These are phyloP conservation scores for Wallacemonas collosoma DNA, from an alignment of 208 protist genomes.

Conservation along the genomic window DNA sequence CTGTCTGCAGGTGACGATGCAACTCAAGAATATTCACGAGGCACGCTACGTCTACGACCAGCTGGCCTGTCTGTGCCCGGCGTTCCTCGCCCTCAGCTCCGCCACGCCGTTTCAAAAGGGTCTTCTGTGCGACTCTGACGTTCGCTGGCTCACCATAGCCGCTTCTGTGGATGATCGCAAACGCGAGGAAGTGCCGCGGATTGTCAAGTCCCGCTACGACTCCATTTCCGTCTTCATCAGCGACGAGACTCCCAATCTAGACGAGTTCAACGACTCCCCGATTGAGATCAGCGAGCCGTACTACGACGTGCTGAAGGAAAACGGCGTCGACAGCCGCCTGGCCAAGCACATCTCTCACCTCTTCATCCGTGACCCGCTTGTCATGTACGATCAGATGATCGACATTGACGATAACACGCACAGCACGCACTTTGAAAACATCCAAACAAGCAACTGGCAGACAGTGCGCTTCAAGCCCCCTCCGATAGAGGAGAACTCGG, in stretches of 20 bases:
- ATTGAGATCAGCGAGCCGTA: constrained; percentile 87
- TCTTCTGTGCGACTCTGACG: constrained; percentile 95
- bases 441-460: constrained; percentile 99
- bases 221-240: constrained; percentile 95
- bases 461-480: constrained; percentile 98
- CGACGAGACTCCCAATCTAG: constrained; percentile 46
- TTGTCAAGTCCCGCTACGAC: constrained; percentile 97
- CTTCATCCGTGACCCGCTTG: constrained; percentile 98
- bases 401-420: constrained; percentile 94
- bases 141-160: constrained; percentile 96
- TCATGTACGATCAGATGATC: constrained; percentile 94
- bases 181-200: constrained; percentile 83
- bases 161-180: constrained; percentile 97
- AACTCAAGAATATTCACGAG: constrained; percentile 91
- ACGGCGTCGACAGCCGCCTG: constrained; percentile 93
- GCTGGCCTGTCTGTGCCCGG: constrained; percentile 93
- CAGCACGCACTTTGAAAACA: constrained; percentile 99
- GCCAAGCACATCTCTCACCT: constrained; percentile 97
- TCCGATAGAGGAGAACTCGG: constrained; percentile 45
- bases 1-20: constrained; percentile 99
- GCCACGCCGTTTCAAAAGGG: constrained; percentile 97
- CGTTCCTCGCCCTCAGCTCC: constrained; percentile 97
- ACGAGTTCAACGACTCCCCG: constrained; percentile 88
- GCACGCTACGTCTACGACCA: constrained; percentile 98
- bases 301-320: constrained; percentile 62